Base-by-base conservation (phyloP, 345 rosid genomes). In the Clarkia xantiana region DNA sequence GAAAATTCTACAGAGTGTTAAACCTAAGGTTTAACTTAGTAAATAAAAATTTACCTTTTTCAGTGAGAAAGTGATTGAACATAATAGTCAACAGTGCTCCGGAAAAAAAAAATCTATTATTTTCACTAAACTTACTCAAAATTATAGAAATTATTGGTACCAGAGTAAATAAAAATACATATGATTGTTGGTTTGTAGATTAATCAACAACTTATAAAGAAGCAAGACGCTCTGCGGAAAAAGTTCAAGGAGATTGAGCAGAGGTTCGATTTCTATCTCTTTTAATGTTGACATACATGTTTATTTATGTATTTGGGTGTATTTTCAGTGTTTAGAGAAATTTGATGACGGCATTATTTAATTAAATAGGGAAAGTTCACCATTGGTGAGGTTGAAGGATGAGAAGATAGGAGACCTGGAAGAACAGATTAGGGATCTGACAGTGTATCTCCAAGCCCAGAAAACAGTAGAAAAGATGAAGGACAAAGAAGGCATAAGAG, bases 401-500 rank as follows among this genome's bases (percentile, higher is more conserved):
- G 83, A 72, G 74, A 71, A 25, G 44, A 73, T 80, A 52, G 71
- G 40, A 58, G 94, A 91, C 58, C 77, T 86, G 45, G 81, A 84
- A 66, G 94, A 86, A 66, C 94, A 89, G 98, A 73, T 86, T 46
- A 72, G 96, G 57, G 96, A 91, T 62, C 71, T 91, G 43, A 86
- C 59, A 6, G 72, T 84, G 14, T 79, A 77, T 57, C 54, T 83
- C 0, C 81, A 75, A 78, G 90, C 93, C 42, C 87, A 91, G 68
- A 84, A 81, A 62, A 83, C 83, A 0, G 63, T 86, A 2, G 40
- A 41, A 53, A 66, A 71, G 50, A 72, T 78, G 78, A 59, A 65
- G n/a, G 82, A 62, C 62, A 40, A 77, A 6, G 79, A 79, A 53
- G 80, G 75, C 39, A 67, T 79, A 56, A 69, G 62, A 7, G 81